phyloP scores from a whole-genome alignment of 163 green algal genomes.

The Scenedesmus sp. region DNA sequence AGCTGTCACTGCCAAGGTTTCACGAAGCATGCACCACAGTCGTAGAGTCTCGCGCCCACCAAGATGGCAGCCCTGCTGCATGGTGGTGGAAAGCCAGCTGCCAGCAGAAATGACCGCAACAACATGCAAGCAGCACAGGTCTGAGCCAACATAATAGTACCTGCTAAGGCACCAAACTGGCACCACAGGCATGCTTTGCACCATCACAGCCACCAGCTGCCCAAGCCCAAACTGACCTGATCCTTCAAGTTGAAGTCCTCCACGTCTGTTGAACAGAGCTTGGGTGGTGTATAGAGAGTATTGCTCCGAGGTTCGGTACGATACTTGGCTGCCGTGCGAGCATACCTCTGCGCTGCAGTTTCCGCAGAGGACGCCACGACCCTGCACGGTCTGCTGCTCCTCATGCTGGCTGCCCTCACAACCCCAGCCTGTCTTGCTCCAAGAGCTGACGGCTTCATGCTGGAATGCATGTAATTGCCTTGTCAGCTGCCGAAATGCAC shows the following conservation, averaged over 20 bases:
- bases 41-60: too few relatives aligned
- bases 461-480: background rate
- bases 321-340: constrained; percentile 30
- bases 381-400: background rate
- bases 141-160: background rate
- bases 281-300: constrained; percentile 15
- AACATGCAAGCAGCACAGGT: background rate
- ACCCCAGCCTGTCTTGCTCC: background rate
- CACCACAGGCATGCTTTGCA: background rate
- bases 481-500: background rate
- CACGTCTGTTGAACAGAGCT: constrained; percentile 16
- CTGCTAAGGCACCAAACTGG: background rate
- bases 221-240: background rate
- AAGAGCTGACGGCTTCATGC: background rate
- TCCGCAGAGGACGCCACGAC: background rate
- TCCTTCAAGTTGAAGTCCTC: constrained; percentile 16
- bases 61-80: background rate
- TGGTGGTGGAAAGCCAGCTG: background rate
- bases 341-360: constrained; percentile 18
- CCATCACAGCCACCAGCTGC: background rate
- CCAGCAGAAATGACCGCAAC: background rate
- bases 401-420: background rate
- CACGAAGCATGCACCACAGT: too few relatives aligned
- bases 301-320: background rate
- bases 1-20: too few relatives aligned